Conservation (phyloP, 768 basidiomycete genomes). For the Macrocybe gigantea region DNA sequence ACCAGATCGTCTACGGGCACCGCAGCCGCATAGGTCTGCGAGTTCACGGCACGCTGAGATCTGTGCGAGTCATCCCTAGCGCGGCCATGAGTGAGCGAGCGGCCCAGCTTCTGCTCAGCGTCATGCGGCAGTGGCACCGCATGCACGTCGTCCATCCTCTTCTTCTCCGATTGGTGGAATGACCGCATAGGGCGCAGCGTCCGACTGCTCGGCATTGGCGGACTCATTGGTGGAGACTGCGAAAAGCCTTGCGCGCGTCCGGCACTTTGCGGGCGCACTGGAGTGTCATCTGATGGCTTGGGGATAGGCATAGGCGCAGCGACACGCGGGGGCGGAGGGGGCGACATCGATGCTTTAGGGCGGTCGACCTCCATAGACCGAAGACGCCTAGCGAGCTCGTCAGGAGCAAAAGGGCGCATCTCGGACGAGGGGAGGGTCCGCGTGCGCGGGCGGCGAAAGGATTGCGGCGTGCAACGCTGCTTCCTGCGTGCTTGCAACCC, state of each 20-base stretch:
- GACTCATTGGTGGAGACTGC: conserved; percentile 5
- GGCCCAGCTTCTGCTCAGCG: conserved; percentile 22
- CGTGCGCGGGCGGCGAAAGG: conserved; percentile 32
- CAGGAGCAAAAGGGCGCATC: conserved; percentile 38
- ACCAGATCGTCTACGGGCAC: too few species aligned
- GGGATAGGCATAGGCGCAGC: neutral
- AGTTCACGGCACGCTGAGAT: neutral
- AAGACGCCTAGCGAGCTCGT: conserved; percentile 56
- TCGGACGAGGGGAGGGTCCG: conserved; percentile 36
- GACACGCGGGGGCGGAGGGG: neutral
- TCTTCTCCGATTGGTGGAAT: conserved; percentile 46
- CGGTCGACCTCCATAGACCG: conserved; percentile 37
- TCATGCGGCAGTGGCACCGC: conserved; percentile 26
- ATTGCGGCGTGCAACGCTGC: conserved; percentile 30
- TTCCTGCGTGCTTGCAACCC: conserved; percentile 28
- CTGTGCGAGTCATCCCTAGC: conserved; percentile 13
- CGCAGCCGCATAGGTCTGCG: too few species aligned
- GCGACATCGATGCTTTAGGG: conserved; percentile 13
- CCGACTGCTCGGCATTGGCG: conserved; percentile 6
- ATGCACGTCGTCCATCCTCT: conserved; percentile 24
- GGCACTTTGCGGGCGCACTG: conserved; percentile 10
- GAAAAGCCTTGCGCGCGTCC: conserved; percentile 10
- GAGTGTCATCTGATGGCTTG: conserved; percentile 4
- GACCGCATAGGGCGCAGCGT: conserved; percentile 50
- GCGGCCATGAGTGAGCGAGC: conserved; percentile 29